A percentile compares a stretch with the other conserved stretches of the same genome.
phyloP scores from a whole-genome alignment of 805 yeast species.

The Yarrowia keelungensis region DNA sequence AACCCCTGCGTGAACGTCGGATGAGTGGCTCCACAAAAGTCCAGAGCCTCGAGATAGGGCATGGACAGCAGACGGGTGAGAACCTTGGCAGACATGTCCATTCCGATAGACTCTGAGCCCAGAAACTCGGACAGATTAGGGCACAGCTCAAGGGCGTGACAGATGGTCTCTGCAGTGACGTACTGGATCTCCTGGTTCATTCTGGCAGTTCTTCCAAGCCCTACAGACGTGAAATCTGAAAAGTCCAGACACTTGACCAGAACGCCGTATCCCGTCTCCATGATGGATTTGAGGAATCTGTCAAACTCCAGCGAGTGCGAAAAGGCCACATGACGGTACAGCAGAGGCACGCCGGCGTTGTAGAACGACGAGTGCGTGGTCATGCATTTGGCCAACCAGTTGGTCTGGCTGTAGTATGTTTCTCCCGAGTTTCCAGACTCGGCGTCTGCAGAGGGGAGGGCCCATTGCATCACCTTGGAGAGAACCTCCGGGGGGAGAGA shows the following conservation, averaged over 20 bases:
- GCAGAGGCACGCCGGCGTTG: slow-evolving; percentile 49
- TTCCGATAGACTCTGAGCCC: slow-evolving; percentile 85
- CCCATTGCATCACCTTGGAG: slow-evolving; percentile 36
- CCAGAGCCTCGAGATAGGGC: slow-evolving; percentile 69
- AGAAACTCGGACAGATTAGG: slow-evolving; percentile 79
- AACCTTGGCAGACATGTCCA: slow-evolving; percentile 71
- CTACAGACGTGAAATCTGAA: slow-evolving; percentile 86
- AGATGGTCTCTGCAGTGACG: slow-evolving; percentile 78
- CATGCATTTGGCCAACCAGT: slow-evolving; percentile 43
- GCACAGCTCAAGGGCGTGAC: slow-evolving; percentile 62
- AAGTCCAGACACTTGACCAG: slow-evolving; percentile 82
- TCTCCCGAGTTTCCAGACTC: slow-evolving; percentile 35
- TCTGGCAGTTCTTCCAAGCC: slow-evolving; percentile 84
- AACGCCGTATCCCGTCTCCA: slow-evolving; percentile 55
- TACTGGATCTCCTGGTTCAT: slow-evolving; percentile 92
- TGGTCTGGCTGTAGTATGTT: slow-evolving; percentile 40
- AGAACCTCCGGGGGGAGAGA: slow-evolving; percentile 37
- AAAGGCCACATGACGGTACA: slow-evolving; percentile 57
- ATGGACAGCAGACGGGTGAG: slow-evolving; percentile 63
- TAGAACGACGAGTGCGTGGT: slow-evolving; percentile 48
- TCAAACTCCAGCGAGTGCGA: slow-evolving; percentile 83
- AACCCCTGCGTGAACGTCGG: slow-evolving; percentile 27
- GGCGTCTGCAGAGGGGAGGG: slow-evolving; percentile 32
- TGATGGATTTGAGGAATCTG: slow-evolving; percentile 65
- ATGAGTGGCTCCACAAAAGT: slow-evolving; percentile 88